Percentiles rank a stretch among this genome's conserved stretches.
These are phyloP conservation scores for Blastomyces percursus DNA, from an alignment of 2,329 filamentous ascomycete species.

Conservation along the genomic window DNA sequence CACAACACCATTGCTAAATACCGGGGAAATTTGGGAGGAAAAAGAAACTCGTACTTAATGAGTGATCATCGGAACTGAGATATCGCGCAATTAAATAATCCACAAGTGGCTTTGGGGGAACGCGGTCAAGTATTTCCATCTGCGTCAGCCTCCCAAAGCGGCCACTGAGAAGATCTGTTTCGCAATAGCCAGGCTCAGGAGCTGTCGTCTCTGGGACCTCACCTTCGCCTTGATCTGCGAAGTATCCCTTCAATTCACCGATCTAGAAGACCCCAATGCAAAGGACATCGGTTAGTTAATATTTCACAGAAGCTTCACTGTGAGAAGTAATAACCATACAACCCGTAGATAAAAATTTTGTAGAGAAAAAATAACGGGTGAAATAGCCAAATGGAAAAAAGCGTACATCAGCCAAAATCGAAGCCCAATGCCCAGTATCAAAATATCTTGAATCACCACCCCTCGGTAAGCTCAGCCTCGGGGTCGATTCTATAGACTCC, in stretches of 20 bases:
- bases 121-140: slow-evolving; percentile 24
- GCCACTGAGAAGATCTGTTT: slow-evolving; percentile 1
- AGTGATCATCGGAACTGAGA: slow-evolving; percentile 23
- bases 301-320: background rate
- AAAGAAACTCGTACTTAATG: slow-evolving; percentile 11
- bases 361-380: background rate
- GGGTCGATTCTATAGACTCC: slow-evolving; percentile 43
- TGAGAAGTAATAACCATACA: background rate
- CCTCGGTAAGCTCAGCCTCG: slow-evolving; percentile 37
- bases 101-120: slow-evolving; percentile 17
- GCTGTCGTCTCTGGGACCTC: background rate
- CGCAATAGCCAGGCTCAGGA: background rate
- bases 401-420: slow-evolving; percentile 3
- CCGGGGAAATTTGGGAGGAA: slow-evolving; percentile 14
- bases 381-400: background rate
- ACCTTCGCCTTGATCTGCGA: background rate
- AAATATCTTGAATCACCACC: background rate
- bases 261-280: background rate
- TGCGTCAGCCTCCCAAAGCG: slow-evolving; percentile 14
- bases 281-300: background rate
- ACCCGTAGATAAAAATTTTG: background rate
- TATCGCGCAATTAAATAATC: slow-evolving; percentile 24
- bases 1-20: slow-evolving; percentile 13
- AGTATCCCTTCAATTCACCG: slow-evolving; percentile 3
- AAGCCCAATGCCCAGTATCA: slow-evolving; percentile 4